Conservation (phyloP, 441 rosid genomes). For the Pelargonium fulgidum region DNA sequence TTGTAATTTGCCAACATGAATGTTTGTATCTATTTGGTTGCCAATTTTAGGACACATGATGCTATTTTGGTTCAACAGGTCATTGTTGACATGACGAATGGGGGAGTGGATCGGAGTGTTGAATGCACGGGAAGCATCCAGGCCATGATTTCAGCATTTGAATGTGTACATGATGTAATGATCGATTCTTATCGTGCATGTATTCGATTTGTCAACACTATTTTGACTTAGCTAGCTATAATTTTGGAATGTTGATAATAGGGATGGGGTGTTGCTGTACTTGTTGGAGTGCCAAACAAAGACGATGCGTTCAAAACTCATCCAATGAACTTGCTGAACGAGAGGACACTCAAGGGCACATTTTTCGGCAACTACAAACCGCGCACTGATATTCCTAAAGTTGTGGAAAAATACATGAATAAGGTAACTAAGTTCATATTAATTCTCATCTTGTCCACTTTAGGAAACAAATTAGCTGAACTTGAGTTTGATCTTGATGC, state of each 20-base stretch:
- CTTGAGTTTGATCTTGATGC: too few species aligned
- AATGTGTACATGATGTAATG: conserved; percentile 33
- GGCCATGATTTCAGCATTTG: conserved; percentile 41
- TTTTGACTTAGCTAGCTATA: not conserved
- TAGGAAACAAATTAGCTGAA: too few species aligned
- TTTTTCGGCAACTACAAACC: conserved; percentile 92
- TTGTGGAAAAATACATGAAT: conserved; percentile 74
- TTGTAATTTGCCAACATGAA: not conserved
- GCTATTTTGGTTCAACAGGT: conserved; percentile 17
- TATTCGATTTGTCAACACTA: not conserved
- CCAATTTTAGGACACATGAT: not conserved
- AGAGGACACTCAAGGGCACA: conserved; percentile 80
- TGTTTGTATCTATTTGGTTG: not conserved
- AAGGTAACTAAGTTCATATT: conserved; percentile 33
- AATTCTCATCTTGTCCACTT: too few species aligned
- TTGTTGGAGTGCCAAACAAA: conserved; percentile 83
- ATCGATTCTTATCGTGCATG: not conserved
- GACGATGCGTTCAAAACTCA: conserved; percentile 78
- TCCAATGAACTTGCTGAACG: conserved; percentile 58
- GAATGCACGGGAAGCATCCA: conserved; percentile 43
- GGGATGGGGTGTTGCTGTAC: conserved; percentile 98
- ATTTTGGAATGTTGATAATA: conserved; percentile 9
- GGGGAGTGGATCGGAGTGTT: conserved; percentile 48
- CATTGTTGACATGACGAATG: conserved; percentile 35
- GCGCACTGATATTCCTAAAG: conserved; percentile 60